These are phyloP conservation scores for Saksenaea oblongispora DNA, from an alignment of 371 early-diverging fungal species.

Conservation along the genomic window DNA sequence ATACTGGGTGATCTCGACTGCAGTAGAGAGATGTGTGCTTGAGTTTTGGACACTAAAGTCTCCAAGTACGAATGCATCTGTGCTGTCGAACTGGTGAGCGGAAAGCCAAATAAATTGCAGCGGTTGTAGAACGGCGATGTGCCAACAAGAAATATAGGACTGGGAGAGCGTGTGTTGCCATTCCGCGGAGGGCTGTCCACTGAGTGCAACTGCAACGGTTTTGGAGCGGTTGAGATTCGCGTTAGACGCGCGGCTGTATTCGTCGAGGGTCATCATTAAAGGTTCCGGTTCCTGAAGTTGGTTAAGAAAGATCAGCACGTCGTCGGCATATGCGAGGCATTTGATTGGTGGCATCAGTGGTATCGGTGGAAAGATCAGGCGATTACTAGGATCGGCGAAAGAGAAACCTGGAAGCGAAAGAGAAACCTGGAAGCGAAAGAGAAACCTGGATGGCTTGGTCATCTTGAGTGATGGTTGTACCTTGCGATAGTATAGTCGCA, in stretches of 20 bases:
- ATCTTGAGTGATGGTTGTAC: too few relatives aligned
- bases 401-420: too few relatives aligned
- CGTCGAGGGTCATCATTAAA: constrained; percentile 5
- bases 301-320: constrained; percentile 19
- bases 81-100: constrained; percentile 4
- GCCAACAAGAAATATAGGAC: constrained; percentile 8
- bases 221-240: constrained; percentile 21
- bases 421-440: too few relatives aligned
- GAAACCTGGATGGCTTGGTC: too few relatives aligned
- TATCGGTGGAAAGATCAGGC: background rate
- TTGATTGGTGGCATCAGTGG: constrained; percentile 10
- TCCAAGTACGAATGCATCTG: constrained; percentile 18
- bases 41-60: background rate
- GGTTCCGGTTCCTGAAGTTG: background rate
- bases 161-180: background rate
- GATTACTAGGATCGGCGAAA: background rate
- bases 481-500: too few relatives aligned
- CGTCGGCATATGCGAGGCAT: constrained; percentile 21
- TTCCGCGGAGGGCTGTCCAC: constrained; percentile 6
- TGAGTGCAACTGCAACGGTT: constrained; percentile 19
- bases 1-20: background rate
- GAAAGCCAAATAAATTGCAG: constrained; percentile 21
- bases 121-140: constrained; percentile 1
- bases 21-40: background rate
- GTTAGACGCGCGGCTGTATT: constrained; percentile 20